Percentiles rank a stretch among this genome's conserved stretches.
Evolutionary conservation across 2,329 filamentous ascomycete genomes (phyloP).

Genomic region (Sclerotinia glacialis): DNA sequence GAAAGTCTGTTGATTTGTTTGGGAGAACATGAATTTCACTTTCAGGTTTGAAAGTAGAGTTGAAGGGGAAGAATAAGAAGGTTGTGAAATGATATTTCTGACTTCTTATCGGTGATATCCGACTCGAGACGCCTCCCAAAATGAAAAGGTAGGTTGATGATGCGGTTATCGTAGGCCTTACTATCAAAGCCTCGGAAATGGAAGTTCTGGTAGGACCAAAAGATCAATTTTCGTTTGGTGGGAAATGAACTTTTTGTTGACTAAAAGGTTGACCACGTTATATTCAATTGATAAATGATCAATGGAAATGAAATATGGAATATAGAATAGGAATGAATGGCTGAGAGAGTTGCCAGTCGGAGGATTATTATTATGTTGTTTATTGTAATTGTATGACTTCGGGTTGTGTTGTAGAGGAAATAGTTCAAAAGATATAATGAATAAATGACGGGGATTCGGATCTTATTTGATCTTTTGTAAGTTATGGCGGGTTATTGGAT

Average conservation of each 20-base stretch:
- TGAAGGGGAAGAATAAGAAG: conserved; percentile 40
- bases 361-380: conserved; percentile 7
- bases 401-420: conserved; percentile 1
- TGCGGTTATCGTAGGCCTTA: conserved; percentile 33
- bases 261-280: conserved; percentile 14
- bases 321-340: background rate
- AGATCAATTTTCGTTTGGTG: background rate
- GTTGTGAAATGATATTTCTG: conserved; percentile 25
- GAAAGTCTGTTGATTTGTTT: conserved; percentile 27
- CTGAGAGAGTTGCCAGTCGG: background rate
- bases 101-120: conserved; percentile 3
- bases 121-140: conserved; percentile 17
- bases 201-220: background rate
- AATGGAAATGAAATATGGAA: no score
- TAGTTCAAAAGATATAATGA: background rate
- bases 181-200: background rate
- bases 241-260: conserved; percentile 5
- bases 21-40: conserved; percentile 23
- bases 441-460: background rate
- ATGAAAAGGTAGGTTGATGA: conserved; percentile 23
- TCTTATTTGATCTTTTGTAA: background rate
- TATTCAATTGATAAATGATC: conserved; percentile 15
- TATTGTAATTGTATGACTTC: conserved; percentile 9
- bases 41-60: conserved; percentile 11
- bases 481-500: background rate